Base-by-base conservation (phyloP, 768 basidiomycete genomes). In the Pleurotus eryngii region DNA sequence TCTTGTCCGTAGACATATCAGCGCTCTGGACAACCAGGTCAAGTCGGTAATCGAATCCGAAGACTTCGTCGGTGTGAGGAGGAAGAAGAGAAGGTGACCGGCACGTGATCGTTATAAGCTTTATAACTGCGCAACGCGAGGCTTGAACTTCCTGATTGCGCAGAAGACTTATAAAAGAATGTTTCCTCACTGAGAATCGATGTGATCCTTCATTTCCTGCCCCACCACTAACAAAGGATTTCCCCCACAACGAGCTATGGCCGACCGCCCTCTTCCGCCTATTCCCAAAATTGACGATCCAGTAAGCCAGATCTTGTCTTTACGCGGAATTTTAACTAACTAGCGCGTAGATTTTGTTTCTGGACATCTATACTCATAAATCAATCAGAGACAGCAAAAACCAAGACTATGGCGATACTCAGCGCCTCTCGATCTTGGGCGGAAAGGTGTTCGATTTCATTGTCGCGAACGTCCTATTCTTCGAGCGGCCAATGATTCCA, bases 341-440 rank as follows among this genome's bases (percentile, higher is more conserved):
- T 18, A 40, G 17, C 20, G 22, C 5, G 39, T 46, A 66, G 83
- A 42, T 20, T 15, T 17, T 54, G 4, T 54, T 38, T 48, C 77
- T 88, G 55, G 84, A 86, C 61, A 76, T 87, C 50, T 82, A 75
- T 67, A 82, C 79, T 0, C 83, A 86, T 54, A 67, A 65, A 27
- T 75, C 80, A 2, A 61, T 81, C 17, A 72, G 74, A 57, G 62
- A 67, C 3, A 54, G 57, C 3, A 49, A 67, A 61, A 78, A 77
- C 26, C 71, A 78, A 4, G 76, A 79, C 42, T 85, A 85, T 61
- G 84, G 85, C 9, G 82, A 84, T 62, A 76, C 75, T 18, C 78
- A 82, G 20, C 82, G 89, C 46, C 77, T 90, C 11, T 79, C 79
- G 5, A 76, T 78, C 46, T 73, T 90, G 9, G 89, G 89, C 6